phyloP scores from a whole-genome alignment of 768 basidiomycete species.

The Russula lepida region DNA sequence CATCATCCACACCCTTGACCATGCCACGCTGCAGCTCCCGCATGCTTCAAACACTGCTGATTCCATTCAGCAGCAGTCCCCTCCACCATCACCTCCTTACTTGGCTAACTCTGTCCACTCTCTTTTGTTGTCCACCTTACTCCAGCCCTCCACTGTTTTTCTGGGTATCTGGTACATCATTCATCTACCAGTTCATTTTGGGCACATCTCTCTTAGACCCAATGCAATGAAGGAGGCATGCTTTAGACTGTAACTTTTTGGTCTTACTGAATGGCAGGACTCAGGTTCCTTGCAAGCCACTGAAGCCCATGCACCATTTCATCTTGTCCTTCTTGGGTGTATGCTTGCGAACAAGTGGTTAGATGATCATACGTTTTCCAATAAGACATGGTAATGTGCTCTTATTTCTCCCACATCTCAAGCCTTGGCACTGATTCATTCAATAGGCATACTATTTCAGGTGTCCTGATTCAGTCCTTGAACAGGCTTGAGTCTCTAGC shows the following conservation, averaged over 20 bases:
- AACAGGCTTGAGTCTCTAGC: slow-evolving; percentile 70
- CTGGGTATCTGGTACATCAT: slow-evolving; percentile 78
- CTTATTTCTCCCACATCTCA: neutral
- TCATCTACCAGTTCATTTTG: slow-evolving; percentile 63
- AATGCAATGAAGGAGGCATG: slow-evolving; percentile 51
- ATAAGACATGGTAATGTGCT: slow-evolving; percentile 69
- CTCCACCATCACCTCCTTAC: slow-evolving; percentile 39
- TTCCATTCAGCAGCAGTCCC: slow-evolving; percentile 33
- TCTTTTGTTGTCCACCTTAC: slow-evolving; percentile 64
- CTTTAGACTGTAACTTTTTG: slow-evolving; percentile 58
- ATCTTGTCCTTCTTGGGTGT: slow-evolving; percentile 67
- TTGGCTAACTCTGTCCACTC: slow-evolving; percentile 60
- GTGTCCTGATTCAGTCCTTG: slow-evolving; percentile 57
- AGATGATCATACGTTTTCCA: slow-evolving; percentile 83
- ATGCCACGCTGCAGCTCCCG: too few relatives aligned
- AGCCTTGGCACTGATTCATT: neutral
- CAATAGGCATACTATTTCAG: slow-evolving; percentile 73
- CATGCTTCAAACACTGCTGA: too few relatives aligned
- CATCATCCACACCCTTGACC: too few relatives aligned
- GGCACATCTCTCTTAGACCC: slow-evolving; percentile 39
- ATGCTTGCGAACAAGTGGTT: slow-evolving; percentile 88
- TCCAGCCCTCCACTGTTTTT: slow-evolving; percentile 75
- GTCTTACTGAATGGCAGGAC: slow-evolving; percentile 32
- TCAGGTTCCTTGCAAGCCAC: slow-evolving; percentile 38
- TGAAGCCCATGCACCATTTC: slow-evolving; percentile 59